Percentiles rank a stretch among this genome's conserved stretches.
Conservation (phyloP, 495 filamentous ascomycete species). For the Annulohypoxylon bovei region DNA sequence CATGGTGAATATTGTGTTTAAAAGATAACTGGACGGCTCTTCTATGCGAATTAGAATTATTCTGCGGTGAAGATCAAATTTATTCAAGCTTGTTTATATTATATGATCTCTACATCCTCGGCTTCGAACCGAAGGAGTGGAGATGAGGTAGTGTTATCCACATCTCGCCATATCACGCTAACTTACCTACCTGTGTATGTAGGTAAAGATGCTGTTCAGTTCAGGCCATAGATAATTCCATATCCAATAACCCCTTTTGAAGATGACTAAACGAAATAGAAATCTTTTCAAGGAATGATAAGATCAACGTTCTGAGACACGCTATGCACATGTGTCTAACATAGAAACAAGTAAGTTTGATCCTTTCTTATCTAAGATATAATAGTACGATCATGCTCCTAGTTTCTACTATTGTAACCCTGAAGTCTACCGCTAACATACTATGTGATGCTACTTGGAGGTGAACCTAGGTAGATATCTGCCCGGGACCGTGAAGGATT, state of each 20-base stretch:
- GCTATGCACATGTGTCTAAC: background rate
- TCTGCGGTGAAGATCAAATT: too few relatives aligned
- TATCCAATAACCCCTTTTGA: background rate
- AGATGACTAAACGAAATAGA: background rate
- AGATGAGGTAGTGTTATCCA: background rate
- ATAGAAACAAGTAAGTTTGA: background rate
- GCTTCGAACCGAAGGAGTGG: background rate
- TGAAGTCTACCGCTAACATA: background rate
- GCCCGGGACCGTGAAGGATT: background rate
- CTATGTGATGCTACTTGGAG: background rate
- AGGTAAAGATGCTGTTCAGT: background rate
- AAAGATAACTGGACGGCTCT: too few relatives aligned
- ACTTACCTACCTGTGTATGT: too few relatives aligned
- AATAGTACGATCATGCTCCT: background rate
- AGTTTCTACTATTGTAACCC: background rate
- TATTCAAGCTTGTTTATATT: background rate
- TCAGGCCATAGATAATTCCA: background rate
- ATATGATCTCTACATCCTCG: background rate
- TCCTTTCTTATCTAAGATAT: background rate
- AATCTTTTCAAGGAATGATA: background rate
- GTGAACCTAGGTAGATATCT: background rate
- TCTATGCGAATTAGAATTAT: too few relatives aligned
- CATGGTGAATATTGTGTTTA: too few relatives aligned
- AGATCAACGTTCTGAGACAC: background rate
- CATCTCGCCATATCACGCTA: background rate